A percentile compares a stretch with the other conserved stretches of the same genome.
phyloP scores from a whole-genome alignment of 768 basidiomycete species.

The Hypsizygus marmoreus region DNA sequence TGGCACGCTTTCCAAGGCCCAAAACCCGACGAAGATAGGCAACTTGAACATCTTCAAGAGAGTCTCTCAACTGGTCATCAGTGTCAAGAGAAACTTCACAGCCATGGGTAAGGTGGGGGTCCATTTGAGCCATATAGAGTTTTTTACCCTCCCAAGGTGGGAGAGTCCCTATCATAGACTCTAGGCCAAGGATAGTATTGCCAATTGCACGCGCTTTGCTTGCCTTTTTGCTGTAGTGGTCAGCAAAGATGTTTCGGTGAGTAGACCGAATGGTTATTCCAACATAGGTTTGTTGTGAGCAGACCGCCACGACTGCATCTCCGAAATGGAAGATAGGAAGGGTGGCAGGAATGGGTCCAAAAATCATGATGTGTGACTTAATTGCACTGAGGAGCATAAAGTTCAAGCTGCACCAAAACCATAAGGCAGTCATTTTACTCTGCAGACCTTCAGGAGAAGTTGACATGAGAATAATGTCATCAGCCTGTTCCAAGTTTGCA shows the following conservation, averaged over 20 bases:
- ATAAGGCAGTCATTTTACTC: conserved; percentile 15
- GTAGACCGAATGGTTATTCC: conserved; percentile 7
- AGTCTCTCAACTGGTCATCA: not conserved
- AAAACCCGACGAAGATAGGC: not conserved
- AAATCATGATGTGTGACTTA: conserved; percentile 24
- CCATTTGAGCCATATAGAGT: conserved; percentile 5
- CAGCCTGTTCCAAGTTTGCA: conserved; percentile 25
- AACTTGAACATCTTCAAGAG: not conserved
- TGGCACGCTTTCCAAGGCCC: no score
- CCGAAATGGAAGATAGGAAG: conserved; percentile 3
- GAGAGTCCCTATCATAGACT: not conserved
- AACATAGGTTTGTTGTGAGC: conserved; percentile 4
- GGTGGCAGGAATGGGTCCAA: conserved; percentile 11
- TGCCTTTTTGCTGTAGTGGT: conserved; percentile 13
- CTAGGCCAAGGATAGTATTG: not conserved
- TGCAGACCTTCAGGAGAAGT: conserved; percentile 18
- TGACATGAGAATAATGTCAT: conserved; percentile 23
- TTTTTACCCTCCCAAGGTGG: not conserved
- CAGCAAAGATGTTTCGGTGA: conserved; percentile 6
- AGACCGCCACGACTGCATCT: not conserved
- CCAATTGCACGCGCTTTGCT: conserved; percentile 9
- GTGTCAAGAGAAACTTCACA: not conserved
- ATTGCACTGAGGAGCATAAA: conserved; percentile 24
- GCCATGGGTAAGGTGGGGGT: conserved; percentile 3
- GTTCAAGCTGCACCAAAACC: conserved; percentile 22